Evolutionary conservation across 495 filamentous ascomycete species (phyloP).

Genomic region (Astrothelium subdiscretum): DNA sequence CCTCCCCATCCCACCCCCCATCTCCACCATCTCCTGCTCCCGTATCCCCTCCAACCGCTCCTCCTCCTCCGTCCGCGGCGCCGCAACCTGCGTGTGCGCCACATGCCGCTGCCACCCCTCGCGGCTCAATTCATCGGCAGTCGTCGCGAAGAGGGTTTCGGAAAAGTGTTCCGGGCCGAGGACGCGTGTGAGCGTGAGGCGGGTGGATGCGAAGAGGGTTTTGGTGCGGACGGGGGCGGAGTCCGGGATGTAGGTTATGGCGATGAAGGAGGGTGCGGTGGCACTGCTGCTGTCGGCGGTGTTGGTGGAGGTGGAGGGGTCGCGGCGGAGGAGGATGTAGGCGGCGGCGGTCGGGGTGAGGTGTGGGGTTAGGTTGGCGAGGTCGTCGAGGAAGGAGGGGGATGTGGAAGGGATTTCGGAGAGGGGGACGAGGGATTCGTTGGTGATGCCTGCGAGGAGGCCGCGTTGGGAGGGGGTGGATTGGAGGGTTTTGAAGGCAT

Average conservation of each 20-base stretch:
- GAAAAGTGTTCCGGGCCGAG: constrained; percentile 81
- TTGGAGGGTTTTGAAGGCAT: constrained; percentile 66
- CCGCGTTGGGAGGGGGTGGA: constrained; percentile 55
- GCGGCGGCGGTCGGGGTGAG: constrained; percentile 63
- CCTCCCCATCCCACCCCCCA: constrained; percentile 46
- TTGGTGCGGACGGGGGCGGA: constrained; percentile 84
- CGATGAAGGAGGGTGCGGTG: constrained; percentile 38
- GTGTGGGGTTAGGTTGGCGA: constrained; percentile 45
- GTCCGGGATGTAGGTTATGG: constrained; percentile 84
- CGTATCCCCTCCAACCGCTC: constrained; percentile 61
- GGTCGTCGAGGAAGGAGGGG: constrained; percentile 51
- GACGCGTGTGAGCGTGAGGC: constrained; percentile 72
- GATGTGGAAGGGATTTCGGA: constrained; percentile 44
- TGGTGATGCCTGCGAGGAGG: constrained; percentile 66
- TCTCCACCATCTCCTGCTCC: constrained; percentile 67
- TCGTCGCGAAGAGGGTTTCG: constrained; percentile 65
- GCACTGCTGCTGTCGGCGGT: constrained; percentile 33
- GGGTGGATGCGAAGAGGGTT: constrained; percentile 87
- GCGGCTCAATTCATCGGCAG: constrained; percentile 55
- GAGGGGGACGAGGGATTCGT: constrained; percentile 60
- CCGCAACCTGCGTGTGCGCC: constrained; percentile 45
- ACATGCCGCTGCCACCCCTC: constrained; percentile 71
- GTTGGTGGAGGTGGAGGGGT: constrained; percentile 23
- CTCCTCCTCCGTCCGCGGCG: constrained; percentile 85
- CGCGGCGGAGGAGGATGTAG: constrained; percentile 72